A percentile compares a stretch with the other conserved stretches of the same genome.
phyloP scores from a whole-genome alignment of 106 monocot species.

The Acorus calamus region DNA sequence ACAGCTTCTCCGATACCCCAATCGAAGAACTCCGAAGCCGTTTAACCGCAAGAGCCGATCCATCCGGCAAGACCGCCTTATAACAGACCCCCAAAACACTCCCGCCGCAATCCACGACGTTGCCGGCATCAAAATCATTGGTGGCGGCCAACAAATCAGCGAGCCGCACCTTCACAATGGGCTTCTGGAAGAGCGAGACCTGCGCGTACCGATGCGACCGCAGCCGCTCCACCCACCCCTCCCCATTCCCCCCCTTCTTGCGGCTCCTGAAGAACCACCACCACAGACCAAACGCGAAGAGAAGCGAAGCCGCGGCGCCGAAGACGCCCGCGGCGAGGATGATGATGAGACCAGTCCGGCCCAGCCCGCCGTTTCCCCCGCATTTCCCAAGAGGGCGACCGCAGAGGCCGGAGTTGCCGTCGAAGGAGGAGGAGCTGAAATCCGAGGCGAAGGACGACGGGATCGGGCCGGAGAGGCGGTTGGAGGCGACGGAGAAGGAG shows the following conservation, averaged over 20 bases:
- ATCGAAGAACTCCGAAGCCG: conserved; percentile 36
- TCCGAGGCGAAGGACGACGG: conserved; percentile 2
- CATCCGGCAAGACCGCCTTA: conserved; percentile 60
- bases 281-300: conserved; percentile 11
- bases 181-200: conserved; percentile 80
- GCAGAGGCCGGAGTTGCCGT: conserved; percentile 17
- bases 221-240: conserved; percentile 59
- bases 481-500: conserved; percentile 14
- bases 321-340: conserved; percentile 15
- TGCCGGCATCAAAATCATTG: conserved; percentile 35
- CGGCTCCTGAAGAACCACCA: conserved; percentile 8
- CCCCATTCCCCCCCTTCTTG: not conserved
- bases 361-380: conserved; percentile 9
- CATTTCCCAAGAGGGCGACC: conserved; percentile 8
- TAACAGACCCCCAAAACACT: conserved; percentile 52
- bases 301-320: conserved; percentile 13
- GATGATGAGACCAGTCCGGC: conserved; percentile 19
- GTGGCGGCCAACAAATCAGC: conserved; percentile 78
- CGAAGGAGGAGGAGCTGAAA: conserved; percentile 12
- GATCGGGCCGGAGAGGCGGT: conserved; percentile 11
- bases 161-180: conserved; percentile 76
- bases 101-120: conserved; percentile 39
- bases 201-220: conserved; percentile 39
- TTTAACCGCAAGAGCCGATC: conserved; percentile 76
- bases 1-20: conserved; percentile 57